Evolutionary conservation across 306 rosid species (phyloP), one percentile per base, ranked within the genome.

Genomic region (Acmispon strigosus): DNA sequence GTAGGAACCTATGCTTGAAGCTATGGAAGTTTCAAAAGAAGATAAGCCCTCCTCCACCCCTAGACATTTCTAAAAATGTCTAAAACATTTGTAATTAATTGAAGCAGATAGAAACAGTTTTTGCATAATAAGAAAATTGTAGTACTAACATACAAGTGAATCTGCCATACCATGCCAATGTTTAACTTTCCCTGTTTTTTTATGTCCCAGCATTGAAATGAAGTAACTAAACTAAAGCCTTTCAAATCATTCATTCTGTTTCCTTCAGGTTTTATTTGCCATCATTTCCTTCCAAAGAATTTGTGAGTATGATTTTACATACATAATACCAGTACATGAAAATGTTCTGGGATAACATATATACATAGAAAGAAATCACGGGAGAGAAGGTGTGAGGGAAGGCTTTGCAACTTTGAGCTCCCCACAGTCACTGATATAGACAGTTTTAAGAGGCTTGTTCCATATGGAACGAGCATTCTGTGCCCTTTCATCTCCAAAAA

Each of bases 361-460:
- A 69, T 16, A 78, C 52, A 79, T 13, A 34, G 39, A 76, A 61
- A 49, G 11, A 70, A 51, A 64, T 87, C 44, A 93, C 24, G 98
- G 97, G 14, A 93, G 86, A 81, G 88, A 77, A 22, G 98, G 97
- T 27, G 94, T 16, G 29, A 93, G 88, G 8, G 90, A 78, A 81
- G 97, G 98, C 84, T 93, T 88, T 68, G 98, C 75, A 64, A 93
- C 97, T 74, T 88, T 74, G 45, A 93, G 76, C 72, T 84, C 97
- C 55, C 97, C 98, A 75, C 96, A 93, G 76, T 84, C 88, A 69
- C 98, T 90, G 70, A 93, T 90, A 70, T 82, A 90, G 41, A 93
- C 85, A 9, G 90, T 87, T 18, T 80, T 85, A 18, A 90, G 92
- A 29, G 98, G 98, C 80, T 84, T 82, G 75, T 87, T 86, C 98